phyloP scores from a whole-genome alignment of 78 protist genomes.

The slime mould (Dictyostelium discoideum) region dicty_2.7 NC_007090.3:3274001-3274500 shows the following conservation, averaged over 20 bases:
- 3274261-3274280: neutral
- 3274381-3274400: constrained; percentile 23
- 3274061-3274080: neutral
- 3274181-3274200: too few species aligned
- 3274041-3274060: neutral
- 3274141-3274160: too few species aligned
- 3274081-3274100: too few species aligned
- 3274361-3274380: neutral
- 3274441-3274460: constrained; percentile 28
- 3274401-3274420: constrained; percentile 55
- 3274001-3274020: neutral
- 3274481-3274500: neutral
- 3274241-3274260: too few species aligned
- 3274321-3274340: neutral
- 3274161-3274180: too few species aligned
- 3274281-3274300: neutral
- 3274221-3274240: too few species aligned
- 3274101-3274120: too few species aligned
- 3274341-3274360: neutral
- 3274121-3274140: too few species aligned
- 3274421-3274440: constrained; percentile 49
- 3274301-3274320: neutral
- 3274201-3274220: too few species aligned
- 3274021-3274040: neutral
- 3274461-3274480: constrained; percentile 23